Evolutionary conservation across 163 green algal genomes (phyloP), one percentile per base, ranked within the genome.

Genomic region (Chlamydomonas reinhardtii): DNA sequence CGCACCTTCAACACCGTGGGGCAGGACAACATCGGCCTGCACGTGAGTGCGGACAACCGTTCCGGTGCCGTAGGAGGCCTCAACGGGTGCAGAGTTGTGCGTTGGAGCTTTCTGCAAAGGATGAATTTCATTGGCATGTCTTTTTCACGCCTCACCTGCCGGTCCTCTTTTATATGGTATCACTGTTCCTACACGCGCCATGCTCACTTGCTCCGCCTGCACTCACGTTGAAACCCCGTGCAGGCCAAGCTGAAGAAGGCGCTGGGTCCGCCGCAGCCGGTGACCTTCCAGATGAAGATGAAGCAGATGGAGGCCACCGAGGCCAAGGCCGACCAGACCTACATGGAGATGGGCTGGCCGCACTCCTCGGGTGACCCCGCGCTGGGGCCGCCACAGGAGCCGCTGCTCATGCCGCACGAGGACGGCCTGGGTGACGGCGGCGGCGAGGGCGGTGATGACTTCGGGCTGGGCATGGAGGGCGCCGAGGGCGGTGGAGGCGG

Each of bases 1-100:
- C 81, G 81, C 37, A 87, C 81, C 70, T 87, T 87, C 81, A 87
- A 87, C 81, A 54, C 25, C 9, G 31, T 81, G 17, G 81, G 81
- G 17, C 71, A 52, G 70, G 71, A 87, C 56, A 80, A 87, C 70
- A 87, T 87, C 68, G 43, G 69, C 4, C 56, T 74, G 29, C 70
- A 81, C 14, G 81, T 80, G 61, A 69, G 70, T 39, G 19, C 32
- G 6, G 17, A 16, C 39, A 9, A 52, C 11, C 16, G 27, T 25
- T 27, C 35, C 22, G 43, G 11, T 56, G 3, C 74, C 54, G 52
- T 56, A 4, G 39, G 39, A 8, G 39, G 39, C 39, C 39, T 48
- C 39, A 48, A n/a, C n/a, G 39, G 39, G 39, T 5, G 39, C 39
- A 48, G 39, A n/a, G n/a, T n/a, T n/a, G n/a, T n/a, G n/a, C n/a